phyloP scores from a whole-genome alignment of 2,329 filamentous ascomycete species.

The Cytospora piceicola region DNA sequence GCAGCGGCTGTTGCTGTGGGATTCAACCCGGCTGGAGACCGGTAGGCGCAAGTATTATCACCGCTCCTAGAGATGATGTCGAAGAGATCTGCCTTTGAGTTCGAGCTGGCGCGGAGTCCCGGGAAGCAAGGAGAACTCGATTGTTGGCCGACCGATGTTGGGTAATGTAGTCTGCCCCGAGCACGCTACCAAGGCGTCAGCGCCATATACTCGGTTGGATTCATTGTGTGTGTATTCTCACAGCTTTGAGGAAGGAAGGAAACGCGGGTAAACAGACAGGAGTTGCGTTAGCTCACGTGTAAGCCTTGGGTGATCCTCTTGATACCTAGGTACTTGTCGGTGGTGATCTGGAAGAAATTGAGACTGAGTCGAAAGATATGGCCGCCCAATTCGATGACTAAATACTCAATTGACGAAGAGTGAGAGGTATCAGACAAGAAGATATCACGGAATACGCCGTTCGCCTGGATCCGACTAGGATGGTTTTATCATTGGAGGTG shows the following conservation, averaged over 20 bases:
- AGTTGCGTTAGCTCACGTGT: neutral
- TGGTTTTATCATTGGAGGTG: neutral
- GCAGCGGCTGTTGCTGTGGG: slow-evolving; percentile 2
- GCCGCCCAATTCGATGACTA: slow-evolving; percentile 5
- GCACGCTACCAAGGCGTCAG: neutral
- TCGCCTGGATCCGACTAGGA: neutral
- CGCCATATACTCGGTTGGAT: neutral
- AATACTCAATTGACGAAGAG: slow-evolving; percentile 7
- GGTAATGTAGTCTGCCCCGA: neutral
- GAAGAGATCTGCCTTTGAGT: neutral
- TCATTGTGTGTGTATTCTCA: neutral
- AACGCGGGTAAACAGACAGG: neutral
- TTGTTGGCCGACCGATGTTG: no score
- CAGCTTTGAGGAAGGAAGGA: neutral
- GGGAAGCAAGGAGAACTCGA: neutral
- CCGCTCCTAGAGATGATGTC: neutral
- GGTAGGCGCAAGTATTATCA: neutral
- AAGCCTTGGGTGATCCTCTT: neutral
- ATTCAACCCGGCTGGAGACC: neutral
- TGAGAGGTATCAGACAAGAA: neutral
- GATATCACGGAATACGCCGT: neutral
- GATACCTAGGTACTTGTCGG: neutral
- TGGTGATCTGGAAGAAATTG: neutral
- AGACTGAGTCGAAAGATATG: neutral
- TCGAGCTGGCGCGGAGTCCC: neutral